These are phyloP conservation scores for Didymella arachidicola DNA, from an alignment of 2,329 filamentous ascomycete genomes.

Conservation along the genomic window DNA sequence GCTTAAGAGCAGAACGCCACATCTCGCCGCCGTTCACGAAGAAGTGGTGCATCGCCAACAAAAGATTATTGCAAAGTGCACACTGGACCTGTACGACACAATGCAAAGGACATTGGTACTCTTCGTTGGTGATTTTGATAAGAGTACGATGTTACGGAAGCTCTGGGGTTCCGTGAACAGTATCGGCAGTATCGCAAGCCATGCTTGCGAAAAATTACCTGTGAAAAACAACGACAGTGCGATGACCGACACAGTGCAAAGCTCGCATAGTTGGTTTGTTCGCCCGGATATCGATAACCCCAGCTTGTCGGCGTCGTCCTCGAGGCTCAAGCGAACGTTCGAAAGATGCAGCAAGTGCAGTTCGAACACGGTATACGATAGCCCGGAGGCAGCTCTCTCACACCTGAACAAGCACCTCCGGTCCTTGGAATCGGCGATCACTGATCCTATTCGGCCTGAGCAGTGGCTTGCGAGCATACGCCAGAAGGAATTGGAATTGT, in stretches of 20 bases:
- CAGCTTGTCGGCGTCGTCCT: not conserved
- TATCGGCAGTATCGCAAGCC: slow-evolving; percentile 17
- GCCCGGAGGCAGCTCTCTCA: slow-evolving; percentile 28
- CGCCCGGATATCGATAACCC: slow-evolving; percentile 9
- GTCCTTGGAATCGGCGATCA: not conserved
- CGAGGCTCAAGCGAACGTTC: slow-evolving; percentile 23
- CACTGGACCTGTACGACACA: slow-evolving; percentile 23
- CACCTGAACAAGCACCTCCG: slow-evolving; percentile 35
- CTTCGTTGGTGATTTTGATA: slow-evolving; percentile 34
- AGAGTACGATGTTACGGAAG: slow-evolving; percentile 34
- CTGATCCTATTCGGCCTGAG: slow-evolving; percentile 6
- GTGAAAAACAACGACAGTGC: slow-evolving; percentile 16
- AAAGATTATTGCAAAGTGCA: slow-evolving; percentile 18
- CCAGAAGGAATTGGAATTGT: slow-evolving; percentile 33
- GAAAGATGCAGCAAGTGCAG: slow-evolving; percentile 32
- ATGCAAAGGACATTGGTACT: slow-evolving; percentile 30
- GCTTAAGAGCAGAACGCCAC: not conserved
- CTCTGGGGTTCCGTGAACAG: slow-evolving; percentile 37
- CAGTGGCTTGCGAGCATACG: slow-evolving; percentile 35
- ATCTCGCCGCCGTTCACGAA: slow-evolving; percentile 27
- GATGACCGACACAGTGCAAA: slow-evolving; percentile 17
- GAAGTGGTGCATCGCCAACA: slow-evolving; percentile 25
- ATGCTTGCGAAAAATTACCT: slow-evolving; percentile 12
- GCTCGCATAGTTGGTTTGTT: slow-evolving; percentile 29
- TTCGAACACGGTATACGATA: slow-evolving; percentile 15